Evolutionary conservation across 169 alveolate species (phyloP), one percentile per base, ranked within the genome.

Genomic region (Perkinsus chesapeaki): DNA sequence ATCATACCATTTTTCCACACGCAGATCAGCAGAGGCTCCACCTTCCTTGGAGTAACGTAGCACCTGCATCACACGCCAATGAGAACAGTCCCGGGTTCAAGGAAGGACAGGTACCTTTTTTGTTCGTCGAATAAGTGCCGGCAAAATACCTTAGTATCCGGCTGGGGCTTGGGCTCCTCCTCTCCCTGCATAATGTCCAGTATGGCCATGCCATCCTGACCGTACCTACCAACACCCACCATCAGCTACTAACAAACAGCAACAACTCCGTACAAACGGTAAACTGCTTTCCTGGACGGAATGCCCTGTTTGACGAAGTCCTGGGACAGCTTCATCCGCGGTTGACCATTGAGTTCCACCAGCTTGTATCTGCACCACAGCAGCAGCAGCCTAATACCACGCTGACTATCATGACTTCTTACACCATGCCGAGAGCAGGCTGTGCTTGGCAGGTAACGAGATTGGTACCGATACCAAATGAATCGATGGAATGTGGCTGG

Each of bases 391-490:
- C 93, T 1, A 93, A 38, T 39, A 37, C 93, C 39, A 92, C 10
- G 34, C 9, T 39, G 93, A 91, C 23, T 38, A 20, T 9, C 39
- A 27, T 3, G 39, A 19, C 10, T 9, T 7, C 72, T 16, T 92
- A 92, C 91, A 94, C 96, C 97, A 97, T 96, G 10, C 99, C 99
- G 34, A 98, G 94, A 0, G 99, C 99, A 0, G 99, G 99, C 91
- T 98, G 97, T 43, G 98, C 96, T 93, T 97, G 97, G 95, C 99
- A 98, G 20, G 99, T 98, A 27, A 98, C 99, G 60, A 98, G 94
- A 92, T 98, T 96, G 39, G 99, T 98, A 0, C 99, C 99, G 82
- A 98, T 97, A 19, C 99, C 99, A 95, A 97, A 98, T 48, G 95
- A 96, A 94, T 98, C 98, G 39, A 98, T 96, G 92, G 97, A 95